phyloP scores from a whole-genome alignment of 768 basidiomycete species.

The Cantharellus anzutake region DNA sequence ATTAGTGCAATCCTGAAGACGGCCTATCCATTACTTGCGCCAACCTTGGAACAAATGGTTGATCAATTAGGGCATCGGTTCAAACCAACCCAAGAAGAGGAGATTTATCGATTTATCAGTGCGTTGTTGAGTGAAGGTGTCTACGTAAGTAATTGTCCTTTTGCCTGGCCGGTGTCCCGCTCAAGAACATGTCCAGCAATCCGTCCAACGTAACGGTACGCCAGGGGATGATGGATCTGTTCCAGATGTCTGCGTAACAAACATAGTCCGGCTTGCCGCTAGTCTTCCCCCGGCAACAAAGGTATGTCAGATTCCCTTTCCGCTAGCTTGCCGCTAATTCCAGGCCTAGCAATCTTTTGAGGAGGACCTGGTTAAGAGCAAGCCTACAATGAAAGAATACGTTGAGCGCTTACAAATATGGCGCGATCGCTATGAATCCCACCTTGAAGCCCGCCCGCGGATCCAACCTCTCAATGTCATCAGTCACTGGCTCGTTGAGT shows the following conservation, averaged over 20 bases:
- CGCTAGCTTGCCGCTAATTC: neutral
- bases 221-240: constrained; percentile 21
- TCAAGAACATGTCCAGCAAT: constrained; percentile 15
- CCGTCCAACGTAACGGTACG: constrained; percentile 16
- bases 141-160: constrained; percentile 29
- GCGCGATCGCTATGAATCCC: constrained; percentile 76
- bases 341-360: constrained; percentile 61
- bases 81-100: constrained; percentile 79
- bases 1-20: constrained; percentile 88
- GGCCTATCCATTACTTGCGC: constrained; percentile 80
- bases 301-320: constrained; percentile 1
- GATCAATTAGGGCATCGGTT: constrained; percentile 85
- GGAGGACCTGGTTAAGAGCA: constrained; percentile 68
- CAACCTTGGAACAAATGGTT: constrained; percentile 92
- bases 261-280: constrained; percentile 20
- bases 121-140: constrained; percentile 78
- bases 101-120: constrained; percentile 78
- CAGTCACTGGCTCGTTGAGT: constrained; percentile 90
- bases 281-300: constrained; percentile 14
- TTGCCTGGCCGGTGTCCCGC: neutral
- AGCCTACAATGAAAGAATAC: constrained; percentile 70
- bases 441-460: constrained; percentile 66
- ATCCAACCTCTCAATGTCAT: constrained; percentile 68
- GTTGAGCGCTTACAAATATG: constrained; percentile 78
- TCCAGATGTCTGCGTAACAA: constrained; percentile 17